phyloP scores from a whole-genome alignment of 2,329 filamentous ascomycete species.

The Fulvia fulva region DNA sequence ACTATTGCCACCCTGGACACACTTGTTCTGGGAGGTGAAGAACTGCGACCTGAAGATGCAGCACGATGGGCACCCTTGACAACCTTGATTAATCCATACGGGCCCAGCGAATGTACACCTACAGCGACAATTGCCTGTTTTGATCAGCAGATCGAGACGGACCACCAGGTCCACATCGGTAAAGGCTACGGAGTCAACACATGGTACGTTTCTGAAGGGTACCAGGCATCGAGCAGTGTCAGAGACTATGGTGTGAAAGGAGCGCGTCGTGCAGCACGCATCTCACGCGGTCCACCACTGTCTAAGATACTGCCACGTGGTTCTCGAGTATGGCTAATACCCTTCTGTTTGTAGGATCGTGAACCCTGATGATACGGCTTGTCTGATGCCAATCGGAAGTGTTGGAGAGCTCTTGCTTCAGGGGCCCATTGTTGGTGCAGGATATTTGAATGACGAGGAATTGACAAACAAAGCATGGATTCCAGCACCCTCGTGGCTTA shows the following conservation, averaged over 20 bases:
- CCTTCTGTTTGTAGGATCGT: too few relatives aligned
- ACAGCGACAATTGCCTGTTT: background rate
- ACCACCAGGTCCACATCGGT: background rate
- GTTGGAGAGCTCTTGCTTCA: conserved; percentile 48
- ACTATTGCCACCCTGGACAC: background rate
- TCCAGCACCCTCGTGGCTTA: conserved; percentile 24
- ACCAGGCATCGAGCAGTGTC: too few relatives aligned
- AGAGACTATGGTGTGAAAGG: too few relatives aligned
- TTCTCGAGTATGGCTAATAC: too few relatives aligned
- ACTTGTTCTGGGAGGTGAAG: background rate
- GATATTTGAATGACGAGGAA: conserved; percentile 37
- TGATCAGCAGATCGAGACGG: too few relatives aligned
- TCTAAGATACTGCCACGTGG: too few relatives aligned
- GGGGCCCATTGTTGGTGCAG: conserved; percentile 42
- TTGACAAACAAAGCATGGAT: conserved; percentile 34
- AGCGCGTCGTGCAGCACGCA: too few relatives aligned
- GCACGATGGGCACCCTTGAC: background rate
- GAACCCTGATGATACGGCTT: conserved; percentile 23
- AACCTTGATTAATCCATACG: background rate
- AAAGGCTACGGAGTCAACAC: conserved; percentile 1
- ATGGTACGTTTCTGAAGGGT: too few relatives aligned
- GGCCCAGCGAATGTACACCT: conserved; percentile 1
- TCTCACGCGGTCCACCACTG: too few relatives aligned
- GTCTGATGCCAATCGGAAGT: conserved; percentile 36
- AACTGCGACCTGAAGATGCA: background rate